Percentiles rank a stretch among this genome's conserved stretches.
Evolutionary conservation across 177 flowering plant species (phyloP).

Genomic region (Vitis hybrid): DNA sequence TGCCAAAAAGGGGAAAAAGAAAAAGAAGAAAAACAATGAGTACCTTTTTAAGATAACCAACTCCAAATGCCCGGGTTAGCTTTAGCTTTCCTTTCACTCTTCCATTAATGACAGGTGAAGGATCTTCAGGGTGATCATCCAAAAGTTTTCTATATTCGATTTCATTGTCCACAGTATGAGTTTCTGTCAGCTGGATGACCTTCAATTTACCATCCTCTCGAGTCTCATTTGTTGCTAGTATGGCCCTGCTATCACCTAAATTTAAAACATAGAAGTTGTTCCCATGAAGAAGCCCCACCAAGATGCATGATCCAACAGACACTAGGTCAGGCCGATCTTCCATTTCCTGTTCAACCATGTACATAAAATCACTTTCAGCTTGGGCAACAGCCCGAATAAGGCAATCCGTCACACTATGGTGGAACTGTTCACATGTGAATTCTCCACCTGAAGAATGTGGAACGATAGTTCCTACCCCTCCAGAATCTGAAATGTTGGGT

Average conservation of each 20-base stretch:
- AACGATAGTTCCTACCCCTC: not conserved
- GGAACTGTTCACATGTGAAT: not conserved
- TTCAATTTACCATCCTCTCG: not conserved
- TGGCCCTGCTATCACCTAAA: constrained; percentile 9
- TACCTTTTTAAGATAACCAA: constrained; percentile 11
- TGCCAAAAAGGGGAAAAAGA: not conserved
- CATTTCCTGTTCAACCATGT: constrained; percentile 7
- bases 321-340: constrained; percentile 11
- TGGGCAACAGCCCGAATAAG: not conserved
- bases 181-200: constrained; percentile 1
- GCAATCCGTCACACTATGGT: constrained; percentile 1
- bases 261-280: constrained; percentile 4
- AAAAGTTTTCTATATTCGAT: not conserved
- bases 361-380: constrained; percentile 4
- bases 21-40: not conserved
- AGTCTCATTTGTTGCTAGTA: not conserved
- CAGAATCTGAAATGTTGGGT: too few relatives aligned
- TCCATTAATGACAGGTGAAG: not conserved
- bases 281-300: constrained; percentile 6
- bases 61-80: constrained; percentile 10
- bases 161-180: constrained; percentile 5
- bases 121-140: constrained; percentile 12
- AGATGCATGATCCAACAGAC: constrained; percentile 4
- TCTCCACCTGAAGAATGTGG: not conserved
- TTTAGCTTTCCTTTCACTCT: constrained; percentile 9